These are phyloP conservation scores for Aspergillus neoniger DNA, from an alignment of 2,329 filamentous ascomycete species.

Conservation along the genomic window DNA sequence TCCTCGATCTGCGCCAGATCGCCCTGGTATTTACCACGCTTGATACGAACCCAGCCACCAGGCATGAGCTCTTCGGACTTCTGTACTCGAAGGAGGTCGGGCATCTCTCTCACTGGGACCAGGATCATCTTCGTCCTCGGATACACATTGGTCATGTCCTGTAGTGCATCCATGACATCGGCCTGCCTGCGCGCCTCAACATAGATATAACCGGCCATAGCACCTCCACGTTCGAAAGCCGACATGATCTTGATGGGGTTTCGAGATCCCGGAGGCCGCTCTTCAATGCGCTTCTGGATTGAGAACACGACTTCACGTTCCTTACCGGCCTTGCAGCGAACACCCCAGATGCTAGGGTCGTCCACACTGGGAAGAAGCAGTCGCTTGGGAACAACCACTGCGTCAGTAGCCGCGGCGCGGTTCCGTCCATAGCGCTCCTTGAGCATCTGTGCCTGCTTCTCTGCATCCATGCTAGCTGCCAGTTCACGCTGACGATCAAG, in stretches of 20 bases:
- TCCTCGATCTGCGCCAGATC: conserved; percentile 92
- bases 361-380: conserved; percentile 89
- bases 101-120: conserved; percentile 96
- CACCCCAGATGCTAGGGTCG: conserved; percentile 93
- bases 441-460: conserved; percentile 85
- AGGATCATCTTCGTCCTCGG: conserved; percentile 82
- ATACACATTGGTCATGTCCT: conserved; percentile 86
- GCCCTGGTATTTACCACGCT: conserved; percentile 76
- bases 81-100: conserved; percentile 85
- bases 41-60: conserved; percentile 89
- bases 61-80: conserved; percentile 83
- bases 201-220: conserved; percentile 94
- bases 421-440: conserved; percentile 86
- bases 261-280: conserved; percentile 70
- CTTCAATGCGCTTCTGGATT: conserved; percentile 85
- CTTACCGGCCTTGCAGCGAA: conserved; percentile 91
- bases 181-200: conserved; percentile 86
- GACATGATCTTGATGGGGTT: conserved; percentile 82
- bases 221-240: conserved; percentile 84
- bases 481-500: conserved; percentile 89
- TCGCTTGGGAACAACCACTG: conserved; percentile 78
- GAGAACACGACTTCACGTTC: conserved; percentile 87
- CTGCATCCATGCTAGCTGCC: conserved; percentile 84
- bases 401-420: conserved; percentile 66
- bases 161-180: conserved; percentile 79